Base-by-base conservation (phyloP, 176 grass and related monocot species). In the Triticum dicoccoides region DNA sequence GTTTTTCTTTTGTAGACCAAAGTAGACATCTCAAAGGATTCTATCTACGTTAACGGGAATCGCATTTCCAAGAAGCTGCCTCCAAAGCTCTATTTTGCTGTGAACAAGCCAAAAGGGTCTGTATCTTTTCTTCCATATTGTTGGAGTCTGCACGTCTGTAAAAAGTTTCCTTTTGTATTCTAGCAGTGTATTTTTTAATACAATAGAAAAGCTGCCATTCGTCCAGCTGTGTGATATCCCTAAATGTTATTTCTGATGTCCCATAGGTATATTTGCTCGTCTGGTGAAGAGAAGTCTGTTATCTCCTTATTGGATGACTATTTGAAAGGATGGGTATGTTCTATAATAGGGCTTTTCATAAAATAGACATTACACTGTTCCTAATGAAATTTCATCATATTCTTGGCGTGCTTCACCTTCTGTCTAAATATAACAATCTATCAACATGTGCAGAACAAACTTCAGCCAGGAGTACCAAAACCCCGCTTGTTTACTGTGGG, bases 101-200 rank as follows among this genome's bases (percentile, higher is more conserved):
- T 98, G 71, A 95, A 98, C 88, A 98, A 98, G 82, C 91, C 96
- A 84, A 96, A 98, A 89, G 93, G 93, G 96, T 98, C 52, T 24
- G 89, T 82, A 81, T 65, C 11, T 75, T 79, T 61, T 86, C 65
- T 85, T 78, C 41, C 44, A 65, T 78, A 29, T 18, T 78, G 37
- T 73, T 79, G 34, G 38, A 75, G 24, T 47, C 71, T 45, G 27
- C 39, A 52, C 24, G 69, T 39, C 27, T 17, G 24, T 45, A 25
- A 63, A n/a, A 33, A 38, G 8, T 47, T 33, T 6, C 23, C 20
- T 73, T 27, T 29, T 75, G 37, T 76, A 63, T 80, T 73, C 29
- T 4, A 81, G 29, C 3, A 33, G 15, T 54, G 20, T 47, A 52
- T 9, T 66, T 42, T 78, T 66, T 3, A 45, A 45, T 47, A 63